These are phyloP conservation scores for Citrus glauca DNA, from an alignment of 345 rosid genomes.

Conservation along the genomic window DNA sequence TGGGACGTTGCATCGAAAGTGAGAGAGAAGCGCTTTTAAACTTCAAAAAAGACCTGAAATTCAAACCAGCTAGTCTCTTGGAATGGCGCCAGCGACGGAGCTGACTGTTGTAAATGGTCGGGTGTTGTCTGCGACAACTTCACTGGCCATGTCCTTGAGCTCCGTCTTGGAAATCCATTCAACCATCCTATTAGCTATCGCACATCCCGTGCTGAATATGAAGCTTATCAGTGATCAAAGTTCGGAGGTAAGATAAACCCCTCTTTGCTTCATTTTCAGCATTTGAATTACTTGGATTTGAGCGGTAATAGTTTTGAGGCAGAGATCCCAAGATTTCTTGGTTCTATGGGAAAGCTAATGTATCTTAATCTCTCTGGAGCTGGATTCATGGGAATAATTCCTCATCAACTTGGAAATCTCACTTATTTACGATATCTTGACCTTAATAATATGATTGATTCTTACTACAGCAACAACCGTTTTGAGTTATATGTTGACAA, in stretches of 20 bases:
- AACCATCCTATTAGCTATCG: neutral
- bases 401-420: neutral
- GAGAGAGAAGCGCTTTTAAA: neutral
- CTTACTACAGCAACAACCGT: neutral
- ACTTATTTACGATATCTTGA: neutral
- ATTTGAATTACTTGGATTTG: neutral
- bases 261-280: neutral
- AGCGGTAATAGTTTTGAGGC: neutral
- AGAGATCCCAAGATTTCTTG: neutral
- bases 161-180: conserved; percentile 3
- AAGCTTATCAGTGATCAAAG: neutral
- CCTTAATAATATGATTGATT: neutral
- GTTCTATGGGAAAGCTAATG: neutral
- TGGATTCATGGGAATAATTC: neutral
- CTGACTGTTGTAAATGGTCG: neutral
- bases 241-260: neutral
- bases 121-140: neutral
- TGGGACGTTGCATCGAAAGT: neutral
- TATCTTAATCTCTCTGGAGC: neutral
- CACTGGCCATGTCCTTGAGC: neutral
- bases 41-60: neutral
- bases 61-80: neutral
- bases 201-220: neutral
- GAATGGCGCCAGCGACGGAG: neutral
- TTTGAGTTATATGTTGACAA: neutral